Evolutionary conservation across 2,329 filamentous ascomycete genomes (phyloP).

Genomic region (Penicillium sp.): DNA sequence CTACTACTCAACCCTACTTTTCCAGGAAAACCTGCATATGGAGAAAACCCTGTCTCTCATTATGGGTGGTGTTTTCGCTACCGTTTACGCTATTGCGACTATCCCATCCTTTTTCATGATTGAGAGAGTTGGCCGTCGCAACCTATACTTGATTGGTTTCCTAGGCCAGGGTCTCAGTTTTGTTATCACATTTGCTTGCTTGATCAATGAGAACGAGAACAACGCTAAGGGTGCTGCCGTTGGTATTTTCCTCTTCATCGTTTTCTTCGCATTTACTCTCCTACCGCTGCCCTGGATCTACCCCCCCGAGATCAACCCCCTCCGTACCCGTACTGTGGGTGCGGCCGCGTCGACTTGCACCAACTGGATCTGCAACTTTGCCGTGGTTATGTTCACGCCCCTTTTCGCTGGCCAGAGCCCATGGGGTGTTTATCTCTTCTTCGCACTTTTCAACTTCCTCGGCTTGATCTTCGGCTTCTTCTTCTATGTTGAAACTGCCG

Average conservation of each 20-base stretch:
- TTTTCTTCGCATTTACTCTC: slow-evolving; percentile 60
- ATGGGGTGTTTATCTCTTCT: slow-evolving; percentile 45
- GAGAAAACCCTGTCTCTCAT: slow-evolving; percentile 19
- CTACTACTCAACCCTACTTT: slow-evolving; percentile 47
- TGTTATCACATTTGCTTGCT: slow-evolving; percentile 35
- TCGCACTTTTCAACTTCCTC: slow-evolving; percentile 37
- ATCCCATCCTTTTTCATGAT: slow-evolving; percentile 28
- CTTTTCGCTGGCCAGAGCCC: slow-evolving; percentile 33
- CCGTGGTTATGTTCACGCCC: slow-evolving; percentile 49
- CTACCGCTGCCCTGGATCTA: slow-evolving; percentile 9
- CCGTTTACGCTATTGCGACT: slow-evolving; percentile 29
- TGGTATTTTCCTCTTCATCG: slow-evolving; percentile 66
- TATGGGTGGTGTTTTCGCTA: slow-evolving; percentile 30
- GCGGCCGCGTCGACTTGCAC: slow-evolving; percentile 51
- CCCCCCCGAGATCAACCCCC: slow-evolving; percentile 43
- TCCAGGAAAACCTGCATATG: slow-evolving; percentile 39
- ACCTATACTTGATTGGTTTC: slow-evolving; percentile 33
- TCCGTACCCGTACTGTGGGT: slow-evolving; percentile 53
- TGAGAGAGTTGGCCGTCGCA: slow-evolving; percentile 42
- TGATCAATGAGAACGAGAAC: slow-evolving; percentile 24
- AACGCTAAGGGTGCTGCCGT: slow-evolving; percentile 46
- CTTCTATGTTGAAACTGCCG: slow-evolving; percentile 51
- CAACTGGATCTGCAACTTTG: slow-evolving; percentile 57
- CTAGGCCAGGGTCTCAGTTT: slow-evolving; percentile 32
- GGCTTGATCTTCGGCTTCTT: slow-evolving; percentile 52